These are phyloP conservation scores for Lotus japonicus DNA, from an alignment of 306 rosid species.

Conservation along the genomic window DNA sequence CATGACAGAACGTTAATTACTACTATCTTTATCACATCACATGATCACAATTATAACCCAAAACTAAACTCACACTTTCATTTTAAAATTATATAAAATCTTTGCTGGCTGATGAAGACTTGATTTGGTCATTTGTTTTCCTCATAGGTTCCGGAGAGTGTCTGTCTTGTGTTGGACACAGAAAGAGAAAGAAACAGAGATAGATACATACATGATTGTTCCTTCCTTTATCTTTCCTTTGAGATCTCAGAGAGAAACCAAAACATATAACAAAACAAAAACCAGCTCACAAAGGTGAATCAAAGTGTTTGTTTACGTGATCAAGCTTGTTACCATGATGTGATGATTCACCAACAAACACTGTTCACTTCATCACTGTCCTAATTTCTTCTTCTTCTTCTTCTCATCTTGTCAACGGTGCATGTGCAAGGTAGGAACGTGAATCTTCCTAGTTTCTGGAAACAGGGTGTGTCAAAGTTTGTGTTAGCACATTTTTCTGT, in stretches of 20 bases:
- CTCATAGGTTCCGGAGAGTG: conserved; percentile 1
- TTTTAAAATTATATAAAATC: neutral
- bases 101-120: neutral
- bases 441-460: neutral
- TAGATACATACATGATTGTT: no score
- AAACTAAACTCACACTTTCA: neutral
- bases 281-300: no score
- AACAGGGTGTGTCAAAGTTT: neutral
- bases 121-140: conserved; percentile 17
- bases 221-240: no score
- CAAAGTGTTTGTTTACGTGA: no score
- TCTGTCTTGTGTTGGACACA: neutral
- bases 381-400: neutral
- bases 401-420: neutral
- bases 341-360: no score
- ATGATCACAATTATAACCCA: neutral
- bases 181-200: neutral
- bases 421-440: neutral
- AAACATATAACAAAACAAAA: no score
- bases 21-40: conserved; percentile 9
- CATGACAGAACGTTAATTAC: conserved; percentile 1
- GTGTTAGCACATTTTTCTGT: neutral
- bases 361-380: neutral
- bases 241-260: neutral
- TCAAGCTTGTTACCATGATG: no score